Base-by-base conservation (phyloP, 345 rosid species). In the Corchorus capsularis region DNA sequence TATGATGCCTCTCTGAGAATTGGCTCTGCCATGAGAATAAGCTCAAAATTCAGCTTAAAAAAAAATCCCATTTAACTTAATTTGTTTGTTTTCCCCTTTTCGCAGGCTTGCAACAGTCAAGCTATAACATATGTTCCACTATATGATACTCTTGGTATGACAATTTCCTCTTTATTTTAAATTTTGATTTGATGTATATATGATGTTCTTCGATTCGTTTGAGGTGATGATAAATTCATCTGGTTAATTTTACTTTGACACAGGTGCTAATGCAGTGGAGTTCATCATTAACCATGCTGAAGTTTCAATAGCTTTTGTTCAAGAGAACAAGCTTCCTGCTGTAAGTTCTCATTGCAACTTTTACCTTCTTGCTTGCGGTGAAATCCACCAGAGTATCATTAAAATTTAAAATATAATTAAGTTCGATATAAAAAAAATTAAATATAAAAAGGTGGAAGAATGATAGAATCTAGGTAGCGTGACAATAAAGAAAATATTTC, bases 211-310 rank as follows among this genome's bases (percentile, higher is more conserved):
- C 6, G 10, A 27, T 68, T 49, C 43, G 7, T 69, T 69, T 34
- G 9, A 32, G 27, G 59, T 16, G 27, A n/a, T n/a, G n/a, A 50
- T 54, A 39, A 46, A 34, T 32, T 49, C 52, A 49, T 60, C 43
- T 46, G 16, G 34, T 45, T n/a, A n/a, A n/a, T n/a, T 61, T 73
- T 17, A 27, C 8, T 20, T 47, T 16, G 27, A 50, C 32, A 17
- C 87, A 96, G 98, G 99, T 17, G 84, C 95, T 52, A 87, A 92
- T 75, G 99, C 97, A 15, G 97, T 96, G 73, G 98, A 92, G 84
- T 96, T 93, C 80, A 89, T 93, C 83, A 84, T 93, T 54, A 96
- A 96, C 73, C 99, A 96, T 64, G 98, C 99, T 4, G 97, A 93
- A 85, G 86, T 96, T 83, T 89, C 96, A 0, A 69, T 93, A 8